Percentiles rank a stretch among this genome's conserved stretches.
Evolutionary conservation across 768 basidiomycete genomes (phyloP).

Genomic region (Xerocomus brunneocitrinus): DNA sequence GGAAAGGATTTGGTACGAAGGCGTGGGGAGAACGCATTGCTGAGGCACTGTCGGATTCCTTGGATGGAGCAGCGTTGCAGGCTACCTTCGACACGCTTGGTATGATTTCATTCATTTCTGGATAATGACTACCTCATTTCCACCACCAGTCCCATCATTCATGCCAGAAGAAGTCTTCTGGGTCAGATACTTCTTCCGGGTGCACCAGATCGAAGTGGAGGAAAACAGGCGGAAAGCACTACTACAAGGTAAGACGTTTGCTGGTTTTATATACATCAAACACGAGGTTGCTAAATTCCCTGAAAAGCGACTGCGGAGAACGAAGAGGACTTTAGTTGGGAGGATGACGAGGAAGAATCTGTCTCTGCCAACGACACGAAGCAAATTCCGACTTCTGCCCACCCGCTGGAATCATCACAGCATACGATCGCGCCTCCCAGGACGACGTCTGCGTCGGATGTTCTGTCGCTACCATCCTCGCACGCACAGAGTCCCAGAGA

Average conservation of each 20-base stretch:
- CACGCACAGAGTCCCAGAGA: slow-evolving; percentile 43
- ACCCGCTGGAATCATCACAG: slow-evolving; percentile 18
- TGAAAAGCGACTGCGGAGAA: slow-evolving; percentile 52
- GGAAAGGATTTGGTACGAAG: slow-evolving; percentile 41
- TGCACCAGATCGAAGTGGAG: slow-evolving; percentile 73
- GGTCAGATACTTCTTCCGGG: slow-evolving; percentile 87
- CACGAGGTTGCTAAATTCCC: slow-evolving; percentile 3
- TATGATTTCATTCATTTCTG: slow-evolving; percentile 30
- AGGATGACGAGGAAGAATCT: slow-evolving; percentile 83
- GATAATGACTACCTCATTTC: slow-evolving; percentile 4
- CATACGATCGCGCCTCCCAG: slow-evolving; percentile 24
- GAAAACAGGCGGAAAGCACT: slow-evolving; percentile 75
- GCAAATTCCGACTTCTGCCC: not conserved
- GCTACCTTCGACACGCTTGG: slow-evolving; percentile 56
- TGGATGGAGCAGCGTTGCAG: slow-evolving; percentile 50
- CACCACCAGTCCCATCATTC: slow-evolving; percentile 59
- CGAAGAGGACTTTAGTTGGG: slow-evolving; percentile 92
- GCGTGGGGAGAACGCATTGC: slow-evolving; percentile 53
- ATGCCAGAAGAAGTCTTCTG: slow-evolving; percentile 70
- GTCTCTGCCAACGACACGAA: slow-evolving; percentile 13
- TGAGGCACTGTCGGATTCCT: slow-evolving; percentile 44
- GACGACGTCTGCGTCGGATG: slow-evolving; percentile 16
- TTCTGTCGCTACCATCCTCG: slow-evolving; percentile 29
- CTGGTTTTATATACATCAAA: not conserved
- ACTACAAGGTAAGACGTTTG: slow-evolving; percentile 51